These are phyloP conservation scores for Leptographium lundbergii DNA, from an alignment of 2,329 filamentous ascomycete genomes.

Conservation along the genomic window DNA sequence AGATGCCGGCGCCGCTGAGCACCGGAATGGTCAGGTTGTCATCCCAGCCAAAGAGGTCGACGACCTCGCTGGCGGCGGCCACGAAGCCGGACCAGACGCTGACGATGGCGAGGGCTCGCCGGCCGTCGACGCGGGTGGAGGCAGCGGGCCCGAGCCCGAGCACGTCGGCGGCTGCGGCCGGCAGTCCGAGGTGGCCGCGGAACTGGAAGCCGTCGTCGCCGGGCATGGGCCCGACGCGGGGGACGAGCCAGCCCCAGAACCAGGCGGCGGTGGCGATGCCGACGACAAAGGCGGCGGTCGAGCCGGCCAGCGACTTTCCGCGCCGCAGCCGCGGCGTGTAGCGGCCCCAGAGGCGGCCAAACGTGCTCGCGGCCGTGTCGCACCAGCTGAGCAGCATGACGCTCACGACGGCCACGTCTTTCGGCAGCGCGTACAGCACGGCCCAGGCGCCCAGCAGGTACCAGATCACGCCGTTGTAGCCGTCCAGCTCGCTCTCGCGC, in stretches of 20 bases:
- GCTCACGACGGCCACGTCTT: conserved; percentile 82
- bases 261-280: conserved; percentile 71
- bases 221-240: conserved; percentile 50
- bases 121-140: conserved; percentile 53
- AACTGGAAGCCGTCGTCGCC: conserved; percentile 74
- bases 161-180: conserved; percentile 38
- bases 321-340: conserved; percentile 76
- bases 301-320: conserved; percentile 88
- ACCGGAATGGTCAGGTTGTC: conserved; percentile 96
- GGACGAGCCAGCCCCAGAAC: conserved; percentile 83
- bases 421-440: conserved; percentile 77
- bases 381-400: conserved; percentile 93
- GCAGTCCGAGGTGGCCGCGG: conserved; percentile 61
- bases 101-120: conserved; percentile 64
- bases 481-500: conserved; percentile 88
- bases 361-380: conserved; percentile 90
- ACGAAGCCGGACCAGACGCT: conserved; percentile 80
- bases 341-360: conserved; percentile 77
- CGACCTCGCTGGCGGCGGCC: conserved; percentile 76
- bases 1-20: conserved; percentile 76
- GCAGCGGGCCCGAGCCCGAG: conserved; percentile 44
- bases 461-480: conserved; percentile 95
- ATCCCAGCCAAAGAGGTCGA: conserved; percentile 89
- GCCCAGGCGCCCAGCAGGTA: conserved; percentile 86
- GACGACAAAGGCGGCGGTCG: conserved; percentile 67